Percentiles rank a stretch among this genome's conserved stretches.
phyloP scores from a whole-genome alignment of 768 basidiomycete species.

The Phaffia australis region DNA sequence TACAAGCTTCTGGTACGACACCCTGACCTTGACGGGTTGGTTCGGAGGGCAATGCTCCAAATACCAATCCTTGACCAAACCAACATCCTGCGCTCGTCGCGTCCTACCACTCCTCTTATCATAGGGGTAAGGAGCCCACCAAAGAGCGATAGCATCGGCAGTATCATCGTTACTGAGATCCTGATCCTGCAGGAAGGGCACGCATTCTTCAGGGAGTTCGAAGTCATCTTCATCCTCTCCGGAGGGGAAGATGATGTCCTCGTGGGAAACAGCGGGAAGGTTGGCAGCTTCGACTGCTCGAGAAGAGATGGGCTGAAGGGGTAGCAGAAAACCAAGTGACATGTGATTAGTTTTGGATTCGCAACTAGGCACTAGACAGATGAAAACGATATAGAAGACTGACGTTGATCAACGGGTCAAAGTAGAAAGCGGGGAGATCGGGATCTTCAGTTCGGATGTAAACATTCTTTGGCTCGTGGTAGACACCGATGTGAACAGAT shows the following conservation, averaged over 20 bases:
- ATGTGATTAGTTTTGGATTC: background rate
- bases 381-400: background rate
- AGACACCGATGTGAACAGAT: constrained; percentile 79
- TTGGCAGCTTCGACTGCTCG: constrained; percentile 72
- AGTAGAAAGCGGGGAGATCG: constrained; percentile 98
- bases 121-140: constrained; percentile 98
- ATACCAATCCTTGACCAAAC: constrained; percentile 96
- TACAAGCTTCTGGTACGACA: constrained; percentile 95
- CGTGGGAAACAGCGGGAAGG: constrained; percentile 68
- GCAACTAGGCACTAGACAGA: background rate
- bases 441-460: constrained; percentile 99
- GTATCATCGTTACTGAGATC: constrained; percentile 68
- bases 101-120: constrained; percentile 81
- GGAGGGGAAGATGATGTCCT: constrained; percentile 83
- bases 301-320: constrained; percentile 60
- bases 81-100: constrained; percentile 87
- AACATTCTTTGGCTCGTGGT: constrained; percentile 90
- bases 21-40: constrained; percentile 94
- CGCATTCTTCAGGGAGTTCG: constrained; percentile 62
- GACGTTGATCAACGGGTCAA: constrained; percentile 87
- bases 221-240: constrained; percentile 62
- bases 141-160: constrained; percentile 90
- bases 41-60: constrained; percentile 94
- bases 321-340: background rate
- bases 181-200: constrained; percentile 63